These are phyloP conservation scores for Atractiella rhizophila DNA, from an alignment of 768 basidiomycete species.

Conservation along the genomic window DNA sequence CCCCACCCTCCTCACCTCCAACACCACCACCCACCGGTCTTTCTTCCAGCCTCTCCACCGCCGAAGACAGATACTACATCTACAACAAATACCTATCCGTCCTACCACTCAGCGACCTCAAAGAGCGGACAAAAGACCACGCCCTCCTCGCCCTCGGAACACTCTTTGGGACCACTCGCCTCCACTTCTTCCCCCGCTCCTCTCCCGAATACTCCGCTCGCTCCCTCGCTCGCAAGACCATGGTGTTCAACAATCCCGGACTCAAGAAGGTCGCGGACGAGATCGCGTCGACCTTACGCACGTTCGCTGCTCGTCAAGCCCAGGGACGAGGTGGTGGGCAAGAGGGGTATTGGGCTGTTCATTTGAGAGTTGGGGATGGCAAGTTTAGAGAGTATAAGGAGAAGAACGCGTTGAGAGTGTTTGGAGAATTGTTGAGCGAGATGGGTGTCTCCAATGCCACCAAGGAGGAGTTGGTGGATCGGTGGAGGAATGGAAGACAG, in stretches of 20 bases:
- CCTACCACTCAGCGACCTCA: conserved; percentile 28
- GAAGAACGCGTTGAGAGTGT: conserved; percentile 28
- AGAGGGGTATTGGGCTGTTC: conserved; percentile 33
- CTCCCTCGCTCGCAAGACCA: conserved; percentile 29
- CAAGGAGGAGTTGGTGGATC: conserved; percentile 15
- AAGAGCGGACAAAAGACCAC: conserved; percentile 24
- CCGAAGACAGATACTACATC: no score
- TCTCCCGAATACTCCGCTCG: conserved; percentile 25
- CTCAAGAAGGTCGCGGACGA: conserved; percentile 27
- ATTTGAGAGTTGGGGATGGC: conserved; percentile 46
- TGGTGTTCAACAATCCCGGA: conserved; percentile 33
- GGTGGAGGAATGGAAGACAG: conserved; percentile 14
- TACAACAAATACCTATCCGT: no score
- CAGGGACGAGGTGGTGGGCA: conserved; percentile 24
- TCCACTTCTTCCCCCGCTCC: conserved; percentile 32
- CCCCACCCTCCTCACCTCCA: no score
- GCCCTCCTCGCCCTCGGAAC: conserved; percentile 45
- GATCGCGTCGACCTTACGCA: no score
- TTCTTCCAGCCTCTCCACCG: no score
- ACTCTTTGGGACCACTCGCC: conserved; percentile 47
- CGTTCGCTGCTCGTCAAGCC: no score
- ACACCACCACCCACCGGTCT: no score
- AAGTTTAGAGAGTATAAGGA: conserved; percentile 28
- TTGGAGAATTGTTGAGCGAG: conserved; percentile 34
- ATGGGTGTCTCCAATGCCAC: conserved; percentile 26